Percentiles rank a stretch among this genome's conserved stretches.
Evolutionary conservation across 345 rosid genomes (phyloP).

Genomic region (Ricinus communis): DNA sequence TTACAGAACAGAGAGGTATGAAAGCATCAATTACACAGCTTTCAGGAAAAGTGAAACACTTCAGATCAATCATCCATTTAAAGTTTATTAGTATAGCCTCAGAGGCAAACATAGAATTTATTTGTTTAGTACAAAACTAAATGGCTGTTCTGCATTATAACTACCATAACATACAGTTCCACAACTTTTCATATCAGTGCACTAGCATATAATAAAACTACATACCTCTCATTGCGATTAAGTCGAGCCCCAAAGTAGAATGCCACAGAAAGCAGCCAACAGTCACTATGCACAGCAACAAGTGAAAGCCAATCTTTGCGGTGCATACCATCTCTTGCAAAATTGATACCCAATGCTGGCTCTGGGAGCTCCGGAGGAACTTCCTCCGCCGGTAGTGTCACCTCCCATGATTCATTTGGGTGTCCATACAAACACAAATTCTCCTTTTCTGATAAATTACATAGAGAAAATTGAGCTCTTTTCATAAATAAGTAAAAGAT

Average conservation of each 20-base stretch:
- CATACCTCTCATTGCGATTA: constrained; percentile 25
- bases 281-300: constrained; percentile 32
- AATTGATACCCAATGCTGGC: constrained; percentile 29
- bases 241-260: constrained; percentile 29
- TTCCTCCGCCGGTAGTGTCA: constrained; percentile 29
- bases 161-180: background rate
- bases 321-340: constrained; percentile 33
- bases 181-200: background rate
- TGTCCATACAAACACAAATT: constrained; percentile 32
- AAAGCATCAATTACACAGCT: background rate
- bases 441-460: constrained; percentile 21
- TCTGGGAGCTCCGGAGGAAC: constrained; percentile 33
- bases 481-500: background rate
- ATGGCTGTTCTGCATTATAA: background rate
- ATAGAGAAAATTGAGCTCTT: background rate
- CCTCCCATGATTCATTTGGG: constrained; percentile 28
- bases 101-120: background rate
- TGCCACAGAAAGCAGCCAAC: constrained; percentile 30
- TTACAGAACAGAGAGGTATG: background rate
- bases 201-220: background rate
- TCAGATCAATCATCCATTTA: background rate
- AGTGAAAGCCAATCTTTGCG: constrained; percentile 34
- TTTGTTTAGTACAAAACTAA: background rate
- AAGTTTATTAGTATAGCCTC: background rate
- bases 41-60: background rate